Base-by-base conservation (phyloP, 345 rosid genomes). In the Sapria himalayana region DNA sequence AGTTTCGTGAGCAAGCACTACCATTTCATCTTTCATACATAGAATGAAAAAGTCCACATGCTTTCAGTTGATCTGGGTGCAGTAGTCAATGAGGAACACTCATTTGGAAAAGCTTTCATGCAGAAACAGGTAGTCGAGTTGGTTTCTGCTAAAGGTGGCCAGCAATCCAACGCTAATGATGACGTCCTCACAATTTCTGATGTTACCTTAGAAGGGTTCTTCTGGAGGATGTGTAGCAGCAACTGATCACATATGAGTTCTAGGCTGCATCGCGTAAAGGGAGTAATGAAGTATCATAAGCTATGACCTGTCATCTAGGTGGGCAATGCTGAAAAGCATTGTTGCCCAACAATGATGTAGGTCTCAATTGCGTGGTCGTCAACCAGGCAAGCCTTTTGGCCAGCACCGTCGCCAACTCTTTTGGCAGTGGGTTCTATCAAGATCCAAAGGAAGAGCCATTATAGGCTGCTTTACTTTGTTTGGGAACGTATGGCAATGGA, bases 261-360 rank as follows among this genome's bases (percentile, higher is more conserved):
- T 3, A 51, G 46, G 12, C 18, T 13, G n/a, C 58, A 50, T 11
- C 41, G 40, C 17, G 31, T 34, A 11, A 60, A 52, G 6, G 63
- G 62, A 16, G n/a, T n/a, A n/a, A n/a, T n/a, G n/a, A 62, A 69
- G 25, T 43, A 27, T 33, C 45, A 56, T 45, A 76, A 59, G 34
- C 74, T 70, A 15, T n/a, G n/a, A n/a, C 81, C 85, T 1, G 77
- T 77, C 58, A 61, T 78, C 5, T 81, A 91, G 94, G 81, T 81
- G 0, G 94, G 94, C 1, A 74, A 78, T 62, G 70, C 91, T 0
- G 81, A 62, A 48, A n/a, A n/a, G n/a, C n/a, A n/a, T n/a, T n/a
- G n/a, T n/a, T n/a, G n/a, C n/a, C n/a, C n/a, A n/a, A n/a, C n/a
- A n/a, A n/a, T n/a, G n/a, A n/a, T n/a, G n/a, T n/a, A n/a, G n/a